Evolutionary conservation across 176 grass and related monocot genomes (phyloP).

Genomic region (Aegilops tauschii): DNA sequence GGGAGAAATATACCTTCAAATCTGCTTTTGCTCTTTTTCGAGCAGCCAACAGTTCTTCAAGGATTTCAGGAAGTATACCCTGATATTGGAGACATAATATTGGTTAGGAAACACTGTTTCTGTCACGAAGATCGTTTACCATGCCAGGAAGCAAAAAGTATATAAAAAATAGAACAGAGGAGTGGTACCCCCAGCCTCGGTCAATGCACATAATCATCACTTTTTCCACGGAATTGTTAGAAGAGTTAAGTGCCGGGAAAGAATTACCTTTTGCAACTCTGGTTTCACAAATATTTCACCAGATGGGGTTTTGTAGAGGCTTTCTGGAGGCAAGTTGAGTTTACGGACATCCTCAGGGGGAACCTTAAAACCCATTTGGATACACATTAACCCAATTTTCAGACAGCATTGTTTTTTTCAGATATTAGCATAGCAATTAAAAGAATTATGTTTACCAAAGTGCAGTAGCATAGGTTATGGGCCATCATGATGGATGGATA

Average conservation of each 20-base stretch:
- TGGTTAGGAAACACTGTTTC: constrained; percentile 20
- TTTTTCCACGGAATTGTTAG: neutral
- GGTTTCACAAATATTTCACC: constrained; percentile 97
- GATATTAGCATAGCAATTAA: constrained; percentile 6
- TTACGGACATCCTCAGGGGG: constrained; percentile 81
- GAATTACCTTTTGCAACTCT: constrained; percentile 86
- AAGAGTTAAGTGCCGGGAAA: constrained; percentile 1
- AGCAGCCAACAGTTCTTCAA: constrained; percentile 92
- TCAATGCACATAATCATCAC: neutral
- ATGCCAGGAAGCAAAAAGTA: constrained; percentile 4
- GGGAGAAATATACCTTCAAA: constrained; percentile 73
- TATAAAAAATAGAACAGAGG: neutral
- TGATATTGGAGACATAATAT: constrained; percentile 34
- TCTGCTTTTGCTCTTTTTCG: constrained; percentile 99
- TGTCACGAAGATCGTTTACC: constrained; percentile 14
- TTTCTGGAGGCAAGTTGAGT: constrained; percentile 78
- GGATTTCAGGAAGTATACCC: constrained; percentile 99
- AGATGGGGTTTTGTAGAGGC: constrained; percentile 86
- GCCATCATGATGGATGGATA: constrained; percentile 99
- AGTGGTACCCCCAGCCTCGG: neutral
- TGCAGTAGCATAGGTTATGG: constrained; percentile 98
- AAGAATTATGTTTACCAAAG: constrained; percentile 64
- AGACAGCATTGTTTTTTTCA: constrained; percentile 15
- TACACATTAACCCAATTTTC: constrained; percentile 33
- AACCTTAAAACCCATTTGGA: constrained; percentile 56